phyloP scores from a whole-genome alignment of 1,284 basidiomycete genomes.

The Moniliophthora roreri region DNA sequence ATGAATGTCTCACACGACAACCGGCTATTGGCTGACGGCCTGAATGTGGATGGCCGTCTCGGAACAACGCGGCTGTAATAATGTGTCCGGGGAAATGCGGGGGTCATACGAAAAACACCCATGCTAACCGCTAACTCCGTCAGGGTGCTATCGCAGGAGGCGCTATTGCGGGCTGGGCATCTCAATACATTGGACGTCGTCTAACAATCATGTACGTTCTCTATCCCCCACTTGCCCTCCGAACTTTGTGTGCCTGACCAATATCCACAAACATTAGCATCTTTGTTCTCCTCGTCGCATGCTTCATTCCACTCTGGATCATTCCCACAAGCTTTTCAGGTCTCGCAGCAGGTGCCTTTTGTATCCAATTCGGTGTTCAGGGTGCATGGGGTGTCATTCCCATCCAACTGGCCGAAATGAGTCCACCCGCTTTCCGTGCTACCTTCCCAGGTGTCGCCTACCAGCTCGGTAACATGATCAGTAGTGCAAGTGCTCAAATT shows the following conservation, averaged over 20 bases:
- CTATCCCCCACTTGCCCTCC: constrained; percentile 8
- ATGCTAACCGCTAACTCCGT: constrained; percentile 1
- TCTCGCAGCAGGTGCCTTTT: constrained; percentile 82
- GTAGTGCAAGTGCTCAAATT: constrained; percentile 87
- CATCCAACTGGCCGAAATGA: constrained; percentile 86
- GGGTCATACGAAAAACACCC: neutral
- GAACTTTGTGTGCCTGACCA: constrained; percentile 18
- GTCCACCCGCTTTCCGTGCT: constrained; percentile 89
- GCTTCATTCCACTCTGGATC: constrained; percentile 86
- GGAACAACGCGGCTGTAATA: too few relatives aligned
- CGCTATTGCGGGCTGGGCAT: constrained; percentile 71
- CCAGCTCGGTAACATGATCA: constrained; percentile 89
- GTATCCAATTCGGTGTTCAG: constrained; percentile 83
- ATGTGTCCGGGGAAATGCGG: too few relatives aligned
- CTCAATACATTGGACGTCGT: constrained; percentile 87
- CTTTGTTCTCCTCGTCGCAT: constrained; percentile 58
- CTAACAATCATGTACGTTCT: constrained; percentile 74
- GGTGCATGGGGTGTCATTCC: constrained; percentile 85
- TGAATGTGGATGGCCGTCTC: too few relatives aligned
- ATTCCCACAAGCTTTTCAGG: constrained; percentile 63
- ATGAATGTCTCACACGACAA: neutral
- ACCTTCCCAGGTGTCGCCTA: constrained; percentile 95
- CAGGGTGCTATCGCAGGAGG: constrained; percentile 53
- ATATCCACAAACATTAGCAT: constrained; percentile 36
- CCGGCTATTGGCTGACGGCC: too few relatives aligned